Conservation (phyloP, 176 grass and related monocot genomes). For the Hsuehochloa calcarea region DNA sequence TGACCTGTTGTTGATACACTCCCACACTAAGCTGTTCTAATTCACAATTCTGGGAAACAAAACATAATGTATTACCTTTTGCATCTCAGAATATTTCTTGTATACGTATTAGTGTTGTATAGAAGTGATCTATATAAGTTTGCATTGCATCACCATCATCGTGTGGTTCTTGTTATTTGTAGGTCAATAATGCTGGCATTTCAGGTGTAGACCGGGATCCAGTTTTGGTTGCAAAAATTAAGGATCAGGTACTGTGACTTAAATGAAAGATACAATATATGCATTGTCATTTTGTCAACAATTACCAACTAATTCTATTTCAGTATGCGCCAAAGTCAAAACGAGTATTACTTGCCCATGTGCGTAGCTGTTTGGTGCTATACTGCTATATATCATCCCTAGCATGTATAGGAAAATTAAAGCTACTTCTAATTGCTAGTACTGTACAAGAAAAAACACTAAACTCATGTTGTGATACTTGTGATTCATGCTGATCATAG, state of each 20-base stretch:
- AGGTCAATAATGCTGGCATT: slow-evolving; percentile 73
- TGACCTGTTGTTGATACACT: background rate
- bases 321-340: background rate
- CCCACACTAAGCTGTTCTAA: background rate
- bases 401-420: background rate
- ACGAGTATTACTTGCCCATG: background rate
- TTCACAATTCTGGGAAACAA: background rate
- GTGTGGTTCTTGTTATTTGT: background rate
- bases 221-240: slow-evolving; percentile 37
- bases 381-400: too few species aligned
- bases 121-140: background rate
- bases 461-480: too few species aligned
- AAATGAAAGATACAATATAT: background rate
- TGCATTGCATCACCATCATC: background rate
- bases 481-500: too few species aligned
- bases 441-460: background rate
- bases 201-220: slow-evolving; percentile 46
- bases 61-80: background rate
- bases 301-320: background rate
- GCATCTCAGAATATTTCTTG: background rate
- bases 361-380: background rate
- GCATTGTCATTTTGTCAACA: background rate
- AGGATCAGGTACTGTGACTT: slow-evolving; percentile 34
- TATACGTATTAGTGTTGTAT: background rate
- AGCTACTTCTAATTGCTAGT: background rate